Conservation (phyloP, 129 eudicot genomes). For the Pittosporum tobira region DNA sequence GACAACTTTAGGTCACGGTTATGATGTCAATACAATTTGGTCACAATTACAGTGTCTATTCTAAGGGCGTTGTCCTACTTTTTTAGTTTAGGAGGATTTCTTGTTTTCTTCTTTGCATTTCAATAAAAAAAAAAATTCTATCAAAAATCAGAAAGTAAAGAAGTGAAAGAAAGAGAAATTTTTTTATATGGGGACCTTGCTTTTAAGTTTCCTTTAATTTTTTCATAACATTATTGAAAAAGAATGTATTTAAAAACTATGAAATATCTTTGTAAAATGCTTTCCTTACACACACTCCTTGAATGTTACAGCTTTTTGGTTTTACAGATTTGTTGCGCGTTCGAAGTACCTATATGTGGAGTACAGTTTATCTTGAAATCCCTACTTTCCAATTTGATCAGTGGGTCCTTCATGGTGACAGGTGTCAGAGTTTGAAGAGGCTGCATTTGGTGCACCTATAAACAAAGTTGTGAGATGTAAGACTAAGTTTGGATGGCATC, state of each 20-base stretch:
- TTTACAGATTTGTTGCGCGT: neutral
- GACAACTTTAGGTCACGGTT: too few relatives aligned
- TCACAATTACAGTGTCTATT: too few relatives aligned
- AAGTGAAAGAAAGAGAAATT: too few relatives aligned
- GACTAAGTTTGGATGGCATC: conserved; percentile 94
- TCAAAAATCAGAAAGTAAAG: too few relatives aligned
- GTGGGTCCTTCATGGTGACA: conserved; percentile 16
- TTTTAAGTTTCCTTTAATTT: neutral
- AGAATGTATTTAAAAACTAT: neutral
- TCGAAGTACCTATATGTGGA: neutral
- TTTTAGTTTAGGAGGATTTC: too few relatives aligned
- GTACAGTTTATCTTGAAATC: neutral
- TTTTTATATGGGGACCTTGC: neutral
- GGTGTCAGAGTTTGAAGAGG: conserved; percentile 99
- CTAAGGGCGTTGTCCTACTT: too few relatives aligned
- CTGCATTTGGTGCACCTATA: conserved; percentile 78
- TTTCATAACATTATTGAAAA: neutral
- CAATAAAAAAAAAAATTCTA: too few relatives aligned
- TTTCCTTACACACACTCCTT: neutral
- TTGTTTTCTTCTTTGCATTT: too few relatives aligned
- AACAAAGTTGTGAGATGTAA: conserved; percentile 78
- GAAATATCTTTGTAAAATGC: neutral
- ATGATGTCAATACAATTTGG: too few relatives aligned
- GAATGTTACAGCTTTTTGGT: neutral
- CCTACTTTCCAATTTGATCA: neutral